Evolutionary conservation across 148 eudicot species (phyloP).

Genomic region (Diospyros kaki): DNA sequence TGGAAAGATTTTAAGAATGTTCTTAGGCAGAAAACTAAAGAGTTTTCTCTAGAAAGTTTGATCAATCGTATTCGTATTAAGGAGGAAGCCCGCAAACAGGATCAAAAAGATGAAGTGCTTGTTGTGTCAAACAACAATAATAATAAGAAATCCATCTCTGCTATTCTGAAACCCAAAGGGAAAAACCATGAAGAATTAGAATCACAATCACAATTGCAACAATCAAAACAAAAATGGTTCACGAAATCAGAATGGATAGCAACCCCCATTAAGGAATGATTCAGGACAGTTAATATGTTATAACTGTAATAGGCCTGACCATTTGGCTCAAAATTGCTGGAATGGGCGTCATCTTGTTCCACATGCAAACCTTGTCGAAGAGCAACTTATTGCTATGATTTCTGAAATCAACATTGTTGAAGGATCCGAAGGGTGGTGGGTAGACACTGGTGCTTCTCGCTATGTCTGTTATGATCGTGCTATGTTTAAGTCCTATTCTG

Average conservation of each 20-base stretch:
- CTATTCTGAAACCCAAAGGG: not conserved
- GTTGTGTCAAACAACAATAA: not conserved
- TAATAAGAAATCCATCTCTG: too few relatives aligned
- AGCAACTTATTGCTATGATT: not conserved
- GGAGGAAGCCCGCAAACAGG: not conserved
- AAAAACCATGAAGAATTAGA: not conserved
- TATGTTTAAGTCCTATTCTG: not conserved
- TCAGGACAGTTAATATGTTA: not conserved
- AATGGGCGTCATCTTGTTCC: not conserved
- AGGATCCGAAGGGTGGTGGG: constrained; percentile 11
- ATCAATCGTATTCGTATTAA: not conserved
- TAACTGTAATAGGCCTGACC: not conserved
- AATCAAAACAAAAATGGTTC: not conserved
- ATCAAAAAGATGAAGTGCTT: not conserved
- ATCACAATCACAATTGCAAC: not conserved
- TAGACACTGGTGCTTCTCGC: constrained; percentile 10
- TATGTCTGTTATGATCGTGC: constrained; percentile 3
- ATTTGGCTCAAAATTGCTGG: not conserved
- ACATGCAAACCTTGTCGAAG: not conserved
- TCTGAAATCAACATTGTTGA: constrained; percentile 2
- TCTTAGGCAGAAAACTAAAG: not conserved
- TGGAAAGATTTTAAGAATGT: not conserved
- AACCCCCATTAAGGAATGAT: not conserved
- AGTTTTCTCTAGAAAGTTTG: not conserved
- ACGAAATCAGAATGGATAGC: too few relatives aligned